Evolutionary conservation across 345 rosid genomes (phyloP), one percentile per base, ranked within the genome.

Genomic region (Aquilaria malaccensis): DNA sequence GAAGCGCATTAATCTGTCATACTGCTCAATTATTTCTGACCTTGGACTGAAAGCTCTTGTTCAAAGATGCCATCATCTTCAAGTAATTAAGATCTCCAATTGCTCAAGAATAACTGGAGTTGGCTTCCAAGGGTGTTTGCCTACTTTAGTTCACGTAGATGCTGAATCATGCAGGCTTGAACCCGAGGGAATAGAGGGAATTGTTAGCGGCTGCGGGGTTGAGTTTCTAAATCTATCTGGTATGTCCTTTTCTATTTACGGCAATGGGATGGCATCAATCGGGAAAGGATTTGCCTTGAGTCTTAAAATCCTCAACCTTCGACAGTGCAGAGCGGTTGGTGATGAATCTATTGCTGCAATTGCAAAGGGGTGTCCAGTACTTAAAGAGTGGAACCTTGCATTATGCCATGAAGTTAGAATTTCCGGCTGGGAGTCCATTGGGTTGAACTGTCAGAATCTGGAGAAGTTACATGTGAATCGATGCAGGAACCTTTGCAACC

Each of bases 401-500:
- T 15, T 80, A 58, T 84, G 97, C 69, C 85, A 80, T 43, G 84
- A 71, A 54, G 78, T 85, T n/a, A 72, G 61, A 67, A 51, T 82
- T 67, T 41, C 54, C 9, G 96, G 97, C 31, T 87, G 94, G 98
- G 72, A 74, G 51, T 77, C 85, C 3, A 62, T 87, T 11, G 83
- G 86, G 61, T 33, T 56, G 32, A 68, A 66, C 70, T 93, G 97
- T 78, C 46, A 69, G 52, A 79, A 65, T 66, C 67, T 83, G 70
- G 67, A 83, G 81, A 83, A 50, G 64, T 96, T 93, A 31, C 86
- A 83, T 60, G 96, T 81, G 78, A 83, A 81, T 69, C 84, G 85
- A 6, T 87, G 89, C 55, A 64, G 81, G 56, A 83, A 85, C 70
- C 58, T 84, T 11, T 85, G 90, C 62, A 77, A 85, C 52, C 69